Conservation (phyloP, 106 monocot genomes). For the Ottelia alismoides region DNA sequence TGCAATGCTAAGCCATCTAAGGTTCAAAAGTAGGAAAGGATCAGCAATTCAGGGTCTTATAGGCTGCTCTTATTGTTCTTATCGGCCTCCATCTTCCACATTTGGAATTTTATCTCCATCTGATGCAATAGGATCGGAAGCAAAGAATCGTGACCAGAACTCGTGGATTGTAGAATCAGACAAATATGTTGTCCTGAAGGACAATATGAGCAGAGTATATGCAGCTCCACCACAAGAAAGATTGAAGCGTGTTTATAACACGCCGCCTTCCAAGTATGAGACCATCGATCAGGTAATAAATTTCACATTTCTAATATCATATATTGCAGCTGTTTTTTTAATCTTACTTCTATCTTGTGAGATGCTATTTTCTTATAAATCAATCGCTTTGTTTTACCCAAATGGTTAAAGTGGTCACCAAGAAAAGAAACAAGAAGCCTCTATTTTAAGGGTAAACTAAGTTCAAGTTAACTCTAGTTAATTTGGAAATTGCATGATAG, state of each 20-base stretch:
- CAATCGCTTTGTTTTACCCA: no score
- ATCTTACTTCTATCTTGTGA: no score
- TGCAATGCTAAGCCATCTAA: conserved; percentile 67
- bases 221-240: conserved; percentile 64
- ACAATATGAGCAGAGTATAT: conserved; percentile 68
- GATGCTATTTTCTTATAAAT: no score
- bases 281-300: conserved; percentile 91
- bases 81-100: conserved; percentile 37
- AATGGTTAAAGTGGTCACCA: no score
- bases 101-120: conserved; percentile 60
- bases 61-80: conserved; percentile 62
- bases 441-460: no score
- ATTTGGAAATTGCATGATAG: no score
- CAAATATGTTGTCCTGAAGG: conserved; percentile 35
- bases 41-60: conserved; percentile 64
- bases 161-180: conserved; percentile 55
- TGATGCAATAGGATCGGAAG: conserved; percentile 50
- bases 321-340: no score
- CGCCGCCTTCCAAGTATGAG: conserved; percentile 68
- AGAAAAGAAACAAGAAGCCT: no score
- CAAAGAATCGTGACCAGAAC: conserved; percentile 3
- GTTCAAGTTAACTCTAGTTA: no score
- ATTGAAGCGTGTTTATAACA: conserved; percentile 57
- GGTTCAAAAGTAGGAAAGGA: conserved; percentile 35
- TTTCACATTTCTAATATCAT: no score